Evolutionary conservation across 169 alveolate genomes (phyloP).

Genomic region (Eimeria sp.): DNA sequence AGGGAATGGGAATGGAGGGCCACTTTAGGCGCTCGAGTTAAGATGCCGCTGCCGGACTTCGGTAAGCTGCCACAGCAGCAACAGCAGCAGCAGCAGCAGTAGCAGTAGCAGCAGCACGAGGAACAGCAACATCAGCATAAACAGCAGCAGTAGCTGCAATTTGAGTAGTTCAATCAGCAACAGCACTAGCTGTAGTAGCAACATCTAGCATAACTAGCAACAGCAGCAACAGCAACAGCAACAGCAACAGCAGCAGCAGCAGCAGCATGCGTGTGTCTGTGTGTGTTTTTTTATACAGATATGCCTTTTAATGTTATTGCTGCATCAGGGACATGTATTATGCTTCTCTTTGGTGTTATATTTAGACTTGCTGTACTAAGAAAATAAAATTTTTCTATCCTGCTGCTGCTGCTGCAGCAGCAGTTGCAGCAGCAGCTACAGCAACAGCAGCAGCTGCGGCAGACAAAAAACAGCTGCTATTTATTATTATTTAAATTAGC

Average conservation of each 20-base stretch:
- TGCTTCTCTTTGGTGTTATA: background rate
- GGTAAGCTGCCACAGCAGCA: background rate
- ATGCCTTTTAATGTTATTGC: conserved; percentile 34
- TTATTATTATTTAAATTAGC: background rate
- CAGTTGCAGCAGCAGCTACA: background rate
- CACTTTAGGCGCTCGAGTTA: background rate
- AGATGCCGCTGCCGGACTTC: conserved; percentile 42
- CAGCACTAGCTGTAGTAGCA: background rate
- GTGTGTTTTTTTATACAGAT: background rate
- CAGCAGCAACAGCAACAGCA: background rate
- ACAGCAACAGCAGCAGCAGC: background rate
- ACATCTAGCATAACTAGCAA: background rate
- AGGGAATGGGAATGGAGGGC: conserved; percentile 32
- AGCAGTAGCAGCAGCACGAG: background rate
- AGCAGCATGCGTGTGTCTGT: background rate
- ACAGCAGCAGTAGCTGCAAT: background rate
- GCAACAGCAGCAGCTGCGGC: background rate
- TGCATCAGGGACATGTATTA: background rate
- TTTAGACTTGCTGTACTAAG: conserved; percentile 1
- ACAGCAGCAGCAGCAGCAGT: background rate
- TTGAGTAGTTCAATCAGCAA: background rate
- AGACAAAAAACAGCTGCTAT: background rate
- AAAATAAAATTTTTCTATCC: background rate
- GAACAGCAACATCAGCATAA: background rate
- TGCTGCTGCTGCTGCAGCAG: conserved; percentile 11